These are phyloP conservation scores for Macrotyloma uniflorum DNA, from an alignment of 306 rosid species.

Conservation along the genomic window DNA sequence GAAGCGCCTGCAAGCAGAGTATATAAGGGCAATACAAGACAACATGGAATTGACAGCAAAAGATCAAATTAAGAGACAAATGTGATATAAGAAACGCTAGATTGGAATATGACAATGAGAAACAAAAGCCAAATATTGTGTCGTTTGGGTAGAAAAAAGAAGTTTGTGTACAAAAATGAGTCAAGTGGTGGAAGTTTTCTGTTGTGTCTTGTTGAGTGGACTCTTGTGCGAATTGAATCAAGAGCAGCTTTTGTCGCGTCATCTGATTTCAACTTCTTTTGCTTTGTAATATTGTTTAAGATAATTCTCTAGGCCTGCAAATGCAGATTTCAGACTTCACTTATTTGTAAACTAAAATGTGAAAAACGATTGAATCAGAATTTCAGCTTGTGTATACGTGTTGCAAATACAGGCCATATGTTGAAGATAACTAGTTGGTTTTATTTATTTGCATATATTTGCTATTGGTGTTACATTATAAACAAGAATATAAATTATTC, in stretches of 20 bases:
- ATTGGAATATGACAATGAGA: conserved; percentile 34
- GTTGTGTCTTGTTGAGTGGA: conserved; percentile 45
- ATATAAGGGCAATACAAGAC: background rate
- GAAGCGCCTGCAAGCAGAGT: conserved; percentile 22
- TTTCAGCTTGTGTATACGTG: background rate
- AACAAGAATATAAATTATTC: background rate
- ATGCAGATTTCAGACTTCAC: background rate
- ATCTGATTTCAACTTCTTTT: conserved; percentile 11
- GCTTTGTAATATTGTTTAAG: background rate
- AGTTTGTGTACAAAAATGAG: conserved; percentile 19
- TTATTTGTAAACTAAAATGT: background rate
- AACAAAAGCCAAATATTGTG: background rate
- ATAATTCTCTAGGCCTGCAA: conserved; percentile 33
- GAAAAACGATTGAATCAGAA: background rate
- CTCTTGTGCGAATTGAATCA: conserved; percentile 33
- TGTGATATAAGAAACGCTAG: conserved; percentile 28
- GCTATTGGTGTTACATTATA: background rate
- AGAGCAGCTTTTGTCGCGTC: conserved; percentile 2
- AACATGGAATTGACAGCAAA: conserved; percentile 32
- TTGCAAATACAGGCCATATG: background rate
- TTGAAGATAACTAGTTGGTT: background rate
- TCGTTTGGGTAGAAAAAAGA: conserved; percentile 13
- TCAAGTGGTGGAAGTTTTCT: conserved; percentile 37
- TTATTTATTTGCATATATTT: background rate
- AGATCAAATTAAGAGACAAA: conserved; percentile 40